Conservation (phyloP, 1,284 basidiomycete species). For the Salmacisia buchloeana region DNA sequence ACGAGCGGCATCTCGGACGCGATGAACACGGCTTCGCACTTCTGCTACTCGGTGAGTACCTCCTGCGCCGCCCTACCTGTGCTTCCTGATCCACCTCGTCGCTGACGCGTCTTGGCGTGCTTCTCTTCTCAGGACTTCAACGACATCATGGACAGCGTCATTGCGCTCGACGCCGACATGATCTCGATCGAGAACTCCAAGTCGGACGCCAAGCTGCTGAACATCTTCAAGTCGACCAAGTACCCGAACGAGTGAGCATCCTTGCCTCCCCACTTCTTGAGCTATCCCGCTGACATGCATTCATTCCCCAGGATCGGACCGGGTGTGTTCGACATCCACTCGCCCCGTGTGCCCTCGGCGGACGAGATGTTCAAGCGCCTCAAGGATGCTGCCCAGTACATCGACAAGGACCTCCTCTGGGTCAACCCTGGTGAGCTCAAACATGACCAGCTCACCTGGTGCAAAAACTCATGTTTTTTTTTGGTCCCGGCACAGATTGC, state of each 20-base stretch:
- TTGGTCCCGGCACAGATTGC: conserved; percentile 56
- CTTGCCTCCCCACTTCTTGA: background rate
- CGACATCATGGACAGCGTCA: conserved; percentile 96
- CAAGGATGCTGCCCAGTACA: conserved; percentile 61
- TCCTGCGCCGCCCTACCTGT: conserved; percentile 11
- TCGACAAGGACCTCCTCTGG: conserved; percentile 56
- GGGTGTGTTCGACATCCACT: conserved; percentile 91
- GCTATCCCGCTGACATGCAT: background rate
- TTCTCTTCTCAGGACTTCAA: conserved; percentile 61
- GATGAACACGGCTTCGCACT: conserved; percentile 49
- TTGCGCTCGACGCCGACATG: conserved; percentile 95
- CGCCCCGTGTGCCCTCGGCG: conserved; percentile 79
- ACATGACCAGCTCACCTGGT: background rate
- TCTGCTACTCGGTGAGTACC: conserved; percentile 44
- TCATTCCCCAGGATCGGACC: conserved; percentile 68
- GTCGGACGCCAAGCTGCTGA: conserved; percentile 68
- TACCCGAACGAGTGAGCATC: conserved; percentile 73
- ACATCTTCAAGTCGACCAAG: conserved; percentile 88
- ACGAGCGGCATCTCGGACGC: conserved; percentile 45
- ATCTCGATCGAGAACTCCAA: conserved; percentile 88
- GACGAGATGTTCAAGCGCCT: conserved; percentile 94
- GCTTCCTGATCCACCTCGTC: background rate
- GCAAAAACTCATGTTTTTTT: background rate
- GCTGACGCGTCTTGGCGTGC: background rate
- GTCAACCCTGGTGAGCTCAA: conserved; percentile 66